Conservation (phyloP, 2,329 filamentous ascomycete genomes). For the Aspergillus niger region DNA sequence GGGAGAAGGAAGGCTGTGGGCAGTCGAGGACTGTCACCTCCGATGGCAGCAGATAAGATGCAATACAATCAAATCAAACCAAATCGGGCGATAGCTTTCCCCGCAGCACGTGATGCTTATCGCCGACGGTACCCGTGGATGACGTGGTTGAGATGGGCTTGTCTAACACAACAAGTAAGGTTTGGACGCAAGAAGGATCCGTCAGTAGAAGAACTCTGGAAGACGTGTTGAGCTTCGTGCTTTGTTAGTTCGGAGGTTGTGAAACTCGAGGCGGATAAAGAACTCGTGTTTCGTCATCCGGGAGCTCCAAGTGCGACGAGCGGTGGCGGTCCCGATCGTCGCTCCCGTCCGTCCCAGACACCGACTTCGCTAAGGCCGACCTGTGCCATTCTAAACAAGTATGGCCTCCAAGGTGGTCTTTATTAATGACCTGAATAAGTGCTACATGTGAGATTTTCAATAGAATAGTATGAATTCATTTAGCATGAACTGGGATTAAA, state of each 20-base stretch:
- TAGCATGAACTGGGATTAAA: neutral
- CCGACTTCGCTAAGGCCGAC: neutral
- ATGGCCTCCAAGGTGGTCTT: neutral
- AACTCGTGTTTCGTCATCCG: neutral
- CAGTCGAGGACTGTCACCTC: constrained; percentile 6
- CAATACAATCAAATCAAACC: constrained; percentile 9
- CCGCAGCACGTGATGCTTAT: constrained; percentile 29
- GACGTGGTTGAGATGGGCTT: neutral
- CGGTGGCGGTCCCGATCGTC: neutral
- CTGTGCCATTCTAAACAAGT: neutral
- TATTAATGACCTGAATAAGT: neutral
- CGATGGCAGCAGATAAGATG: constrained; percentile 22
- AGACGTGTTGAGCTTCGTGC: neutral
- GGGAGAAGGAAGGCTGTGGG: neutral
- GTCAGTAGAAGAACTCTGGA: neutral
- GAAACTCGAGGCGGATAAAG: neutral
- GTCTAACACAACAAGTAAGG: neutral
- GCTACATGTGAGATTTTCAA: neutral
- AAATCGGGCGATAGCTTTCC: constrained; percentile 22
- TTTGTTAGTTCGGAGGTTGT: neutral
- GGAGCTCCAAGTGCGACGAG: neutral
- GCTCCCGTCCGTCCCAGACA: neutral
- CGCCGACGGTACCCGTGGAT: constrained; percentile 18
- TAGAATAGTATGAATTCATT: neutral
- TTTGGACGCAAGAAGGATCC: neutral